Evolutionary conservation across 805 yeast species (phyloP).

Genomic region (Hanseniaspora guilliermondii): DNA sequence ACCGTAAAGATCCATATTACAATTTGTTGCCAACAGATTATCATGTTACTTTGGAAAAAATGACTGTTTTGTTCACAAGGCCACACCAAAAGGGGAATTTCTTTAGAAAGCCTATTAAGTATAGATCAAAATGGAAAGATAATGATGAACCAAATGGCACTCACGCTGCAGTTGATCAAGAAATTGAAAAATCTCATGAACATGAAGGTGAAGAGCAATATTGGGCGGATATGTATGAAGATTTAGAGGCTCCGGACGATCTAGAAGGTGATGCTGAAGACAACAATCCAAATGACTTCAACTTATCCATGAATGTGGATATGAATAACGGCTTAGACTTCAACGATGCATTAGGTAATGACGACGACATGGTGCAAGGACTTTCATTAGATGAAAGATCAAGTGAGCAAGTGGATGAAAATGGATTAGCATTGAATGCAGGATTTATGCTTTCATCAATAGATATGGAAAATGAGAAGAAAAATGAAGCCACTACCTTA

Average conservation of each 20-base stretch:
- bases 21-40: constrained; percentile 60
- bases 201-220: constrained; percentile 48
- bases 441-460: constrained; percentile 27
- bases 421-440: constrained; percentile 21
- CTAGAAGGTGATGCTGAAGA: constrained; percentile 19
- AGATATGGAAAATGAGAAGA: constrained; percentile 18
- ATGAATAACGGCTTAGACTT: constrained; percentile 26
- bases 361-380: constrained; percentile 13
- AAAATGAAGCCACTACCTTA: constrained; percentile 9
- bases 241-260: constrained; percentile 29
- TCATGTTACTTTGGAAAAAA: constrained; percentile 54
- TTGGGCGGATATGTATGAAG: constrained; percentile 57
- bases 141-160: not conserved
- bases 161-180: not conserved
- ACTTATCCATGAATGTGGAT: constrained; percentile 20
- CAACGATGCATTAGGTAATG: constrained; percentile 28
- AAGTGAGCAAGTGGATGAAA: constrained; percentile 16
- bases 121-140: not conserved
- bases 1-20: constrained; percentile 31
- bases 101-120: constrained; percentile 14
- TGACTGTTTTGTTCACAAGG: constrained; percentile 56
- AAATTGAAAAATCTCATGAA: constrained; percentile 15
- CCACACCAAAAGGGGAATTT: constrained; percentile 39
- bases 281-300: constrained; percentile 25
- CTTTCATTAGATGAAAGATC: no score